A percentile compares a stretch with the other conserved stretches of the same genome.
Evolutionary conservation across 192 early-diverging fungal genomes (phyloP).

Genomic region (Podila horticola): DNA sequence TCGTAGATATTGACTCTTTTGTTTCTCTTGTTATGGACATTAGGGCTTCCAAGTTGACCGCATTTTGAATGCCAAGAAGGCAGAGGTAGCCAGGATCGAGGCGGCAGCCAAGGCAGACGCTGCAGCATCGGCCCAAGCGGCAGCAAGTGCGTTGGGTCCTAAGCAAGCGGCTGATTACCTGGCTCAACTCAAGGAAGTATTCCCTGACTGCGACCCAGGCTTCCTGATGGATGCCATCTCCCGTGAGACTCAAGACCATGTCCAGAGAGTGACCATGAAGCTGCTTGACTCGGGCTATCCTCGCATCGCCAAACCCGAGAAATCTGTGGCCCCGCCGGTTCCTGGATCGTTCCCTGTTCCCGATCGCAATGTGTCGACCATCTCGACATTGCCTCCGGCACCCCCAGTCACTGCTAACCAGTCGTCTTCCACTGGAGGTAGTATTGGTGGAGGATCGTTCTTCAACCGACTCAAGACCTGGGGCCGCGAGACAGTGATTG

Average conservation of each 20-base stretch:
- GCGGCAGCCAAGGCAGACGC: slow-evolving; percentile 29
- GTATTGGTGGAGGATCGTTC: slow-evolving; percentile 22
- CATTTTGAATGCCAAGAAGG: slow-evolving; percentile 59
- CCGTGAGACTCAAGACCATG: slow-evolving; percentile 61
- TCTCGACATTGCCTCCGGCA: slow-evolving; percentile 26
- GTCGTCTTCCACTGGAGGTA: neutral
- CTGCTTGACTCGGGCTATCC: slow-evolving; percentile 70
- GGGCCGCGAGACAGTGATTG: slow-evolving; percentile 36
- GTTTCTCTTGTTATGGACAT: neutral
- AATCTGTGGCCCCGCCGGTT: slow-evolving; percentile 8
- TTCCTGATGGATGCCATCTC: slow-evolving; percentile 64
- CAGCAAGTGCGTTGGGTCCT: slow-evolving; percentile 5
- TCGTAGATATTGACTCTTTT: slow-evolving; percentile 3
- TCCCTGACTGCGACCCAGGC: slow-evolving; percentile 71
- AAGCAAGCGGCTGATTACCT: slow-evolving; percentile 34
- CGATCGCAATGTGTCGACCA: slow-evolving; percentile 27
- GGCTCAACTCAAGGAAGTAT: slow-evolving; percentile 61
- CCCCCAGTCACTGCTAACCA: neutral
- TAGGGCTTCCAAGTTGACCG: slow-evolving; percentile 66
- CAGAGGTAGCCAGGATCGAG: slow-evolving; percentile 34
- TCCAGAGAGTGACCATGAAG: slow-evolving; percentile 66
- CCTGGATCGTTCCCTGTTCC: slow-evolving; percentile 24
- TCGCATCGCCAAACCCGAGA: slow-evolving; percentile 11
- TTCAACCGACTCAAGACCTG: slow-evolving; percentile 32
- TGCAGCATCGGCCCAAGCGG: slow-evolving; percentile 24